Base-by-base conservation (phyloP, 768 basidiomycete species). In the Pleurotus ostreatus region DNA sequence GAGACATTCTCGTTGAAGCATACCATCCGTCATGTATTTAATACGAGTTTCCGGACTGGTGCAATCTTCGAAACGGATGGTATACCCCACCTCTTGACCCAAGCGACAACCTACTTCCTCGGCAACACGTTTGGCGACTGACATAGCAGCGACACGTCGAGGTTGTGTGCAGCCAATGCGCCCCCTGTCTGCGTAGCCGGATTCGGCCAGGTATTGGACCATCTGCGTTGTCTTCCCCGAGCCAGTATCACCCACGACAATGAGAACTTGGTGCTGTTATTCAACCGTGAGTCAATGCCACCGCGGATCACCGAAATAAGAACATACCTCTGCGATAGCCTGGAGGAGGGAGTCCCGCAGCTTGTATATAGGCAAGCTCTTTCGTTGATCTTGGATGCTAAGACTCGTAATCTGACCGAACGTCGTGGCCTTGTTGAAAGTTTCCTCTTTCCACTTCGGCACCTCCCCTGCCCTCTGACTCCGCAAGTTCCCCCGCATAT, bases 1-100 rank as follows among this genome's bases (percentile, higher is more conserved):
- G 53, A 99, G 76, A 61, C 89, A 93, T 77, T 99, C 97, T 73
- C 97, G 84, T 66, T 98, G 92, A 22, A 99, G 80, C 94, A 99
- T 98, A 76, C 97, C 97, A 67, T 98, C 97, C 65, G 97, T 99
- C 97, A 99, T 98, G 81, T 97, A 99, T 72, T 98, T 99, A 81
- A 99, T 99, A 66, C 90, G 86, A 2, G 97, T 98, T 73, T 99
- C 97, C 3, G 97, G 96, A 66, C 94, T 90, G 5, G 97, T 98
- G 71, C 96, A 94, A 71, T 99, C 97, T 74, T 99, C 97, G 70
- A 99, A 99, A 76, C 97, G 96, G 63, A 99, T 98, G 5, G 91
- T 91, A 69, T 99, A 99, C 5, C 97, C 97, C 59, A 99, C 96
- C 70, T 98, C 97, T 67, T 95, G 93, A 5, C 97, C 97, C 7